These are phyloP conservation scores for Lolium multiflorum DNA, from an alignment of 176 grass and related monocot species.

Conservation along the genomic window DNA sequence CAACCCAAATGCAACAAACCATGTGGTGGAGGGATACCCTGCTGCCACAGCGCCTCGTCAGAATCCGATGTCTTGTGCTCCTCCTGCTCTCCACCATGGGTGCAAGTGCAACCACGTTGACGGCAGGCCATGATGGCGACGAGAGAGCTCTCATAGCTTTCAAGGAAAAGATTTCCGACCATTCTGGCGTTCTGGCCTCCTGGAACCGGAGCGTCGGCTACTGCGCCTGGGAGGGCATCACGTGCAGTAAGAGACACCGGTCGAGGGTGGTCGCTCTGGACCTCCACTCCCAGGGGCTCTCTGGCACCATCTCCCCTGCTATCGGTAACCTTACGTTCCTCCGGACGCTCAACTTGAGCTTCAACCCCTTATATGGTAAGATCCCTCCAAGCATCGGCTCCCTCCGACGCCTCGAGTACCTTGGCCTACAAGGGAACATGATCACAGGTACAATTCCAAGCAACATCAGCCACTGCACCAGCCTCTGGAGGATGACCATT, in stretches of 20 bases:
- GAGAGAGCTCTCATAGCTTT: background rate
- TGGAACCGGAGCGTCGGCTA: constrained; percentile 12
- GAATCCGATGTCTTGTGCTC: background rate
- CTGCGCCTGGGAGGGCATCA: constrained; percentile 17
- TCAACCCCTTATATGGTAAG: background rate
- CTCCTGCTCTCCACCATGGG: constrained; percentile 7
- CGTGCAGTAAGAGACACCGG: background rate
- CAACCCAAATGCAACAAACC: background rate
- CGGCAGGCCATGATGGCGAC: background rate
- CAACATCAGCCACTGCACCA: constrained; percentile 32
- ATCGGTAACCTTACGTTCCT: constrained; percentile 17
- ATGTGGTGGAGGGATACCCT: background rate
- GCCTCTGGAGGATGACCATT: background rate
- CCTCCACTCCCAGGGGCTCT: background rate
- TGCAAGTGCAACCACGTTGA: too few relatives aligned
- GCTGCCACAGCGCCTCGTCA: background rate
- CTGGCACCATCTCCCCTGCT: background rate
- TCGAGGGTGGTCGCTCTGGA: constrained; percentile 18
- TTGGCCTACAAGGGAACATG: background rate
- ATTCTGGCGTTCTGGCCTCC: background rate
- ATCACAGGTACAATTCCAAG: constrained; percentile 8
- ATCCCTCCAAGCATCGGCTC: constrained; percentile 33
- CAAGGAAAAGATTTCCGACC: background rate
- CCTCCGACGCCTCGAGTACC: background rate
- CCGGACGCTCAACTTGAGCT: background rate